Evolutionary conservation across 768 basidiomycete genomes (phyloP), one percentile per base, ranked within the genome.

Genomic region (Phaeotremella skinneri): DNA sequence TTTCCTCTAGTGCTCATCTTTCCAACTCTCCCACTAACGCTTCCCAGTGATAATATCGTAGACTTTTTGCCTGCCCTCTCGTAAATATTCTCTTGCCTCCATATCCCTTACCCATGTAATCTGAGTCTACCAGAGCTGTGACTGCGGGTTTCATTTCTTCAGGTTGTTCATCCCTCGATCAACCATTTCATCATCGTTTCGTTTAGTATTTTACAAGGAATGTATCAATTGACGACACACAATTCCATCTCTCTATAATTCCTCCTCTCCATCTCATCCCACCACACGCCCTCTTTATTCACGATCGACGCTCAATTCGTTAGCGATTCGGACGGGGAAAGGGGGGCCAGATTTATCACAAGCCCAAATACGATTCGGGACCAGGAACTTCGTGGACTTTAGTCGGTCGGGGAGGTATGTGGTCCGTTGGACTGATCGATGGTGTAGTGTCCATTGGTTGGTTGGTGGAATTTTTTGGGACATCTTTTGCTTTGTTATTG

Each of bases 261-360:
- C 30, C 48, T 23, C 32, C 31, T 27, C 32, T 29, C 54, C 29
- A n/a, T 30, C 50, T 9, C 30, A 50, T 43, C 20, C 29, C 51
- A 21, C 45, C 25, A 34, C 2, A 41, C 43, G 62, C 61, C 65
- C 61, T 59, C 65, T 63, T 66, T 63, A 66, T 66, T 66, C 65
- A 66, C 65, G 65, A 45, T 52, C 65, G 49, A 48, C 61, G 65
- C 62, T 58, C 52, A 63, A 63, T 53, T 27, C 62, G 52, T 61
- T 63, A 54, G 62, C 56, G 62, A 34, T 56, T 57, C 62, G 66
- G 66, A 67, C 66, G 66, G 66, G 66, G 66, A 67, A 67, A 63
- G 62, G 54, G 62, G 54, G 62, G 65, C 65, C 39, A 66, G 58
- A 66, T 55, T 34, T 16, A 51, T 21, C 21, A 25, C 49, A 45